Evolutionary conservation across 2,329 filamentous ascomycete genomes (phyloP).

Genomic region (Cucurbitaria berberidis): DNA sequence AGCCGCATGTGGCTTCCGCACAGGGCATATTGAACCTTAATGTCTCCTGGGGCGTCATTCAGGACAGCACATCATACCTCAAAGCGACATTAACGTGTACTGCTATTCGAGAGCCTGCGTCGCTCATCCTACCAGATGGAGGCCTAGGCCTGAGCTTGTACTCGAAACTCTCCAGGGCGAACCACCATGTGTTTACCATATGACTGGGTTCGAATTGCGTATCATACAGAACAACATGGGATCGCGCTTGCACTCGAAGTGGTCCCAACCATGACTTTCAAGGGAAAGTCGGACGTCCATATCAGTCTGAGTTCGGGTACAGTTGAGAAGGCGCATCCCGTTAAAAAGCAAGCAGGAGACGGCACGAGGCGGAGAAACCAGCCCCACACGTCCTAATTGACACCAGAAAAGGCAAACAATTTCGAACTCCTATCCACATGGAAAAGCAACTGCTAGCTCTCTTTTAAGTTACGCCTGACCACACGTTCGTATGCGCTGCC

Average conservation of each 20-base stretch:
- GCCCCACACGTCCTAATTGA: neutral
- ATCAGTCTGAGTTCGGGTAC: conserved; percentile 14
- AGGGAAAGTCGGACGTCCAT: conserved; percentile 10
- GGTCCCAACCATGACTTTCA: neutral
- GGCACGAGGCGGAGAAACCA: conserved; percentile 8
- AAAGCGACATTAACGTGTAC: conserved; percentile 11
- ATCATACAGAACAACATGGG: conserved; percentile 2
- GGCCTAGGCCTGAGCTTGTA: too few species aligned
- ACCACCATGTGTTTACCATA: conserved; percentile 4
- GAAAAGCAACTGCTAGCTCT: conserved; percentile 8
- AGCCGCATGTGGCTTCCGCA: conserved; percentile 7
- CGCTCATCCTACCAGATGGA: conserved; percentile 2
- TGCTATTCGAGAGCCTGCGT: conserved; percentile 10
- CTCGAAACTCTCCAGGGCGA: conserved; percentile 2
- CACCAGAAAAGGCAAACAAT: neutral
- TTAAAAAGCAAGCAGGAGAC: conserved; percentile 13
- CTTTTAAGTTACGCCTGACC: conserved; percentile 1
- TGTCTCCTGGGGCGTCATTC: neutral
- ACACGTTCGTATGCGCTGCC: conserved; percentile 3
- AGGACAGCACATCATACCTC: conserved; percentile 4
- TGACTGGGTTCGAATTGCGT: conserved; percentile 11
- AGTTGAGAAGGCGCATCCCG: conserved; percentile 6
- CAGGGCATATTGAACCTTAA: neutral
- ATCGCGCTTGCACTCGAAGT: neutral
- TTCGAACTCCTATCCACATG: neutral